phyloP scores from a whole-genome alignment of 1,284 basidiomycete species.

The Inonotus obliquus region DNA sequence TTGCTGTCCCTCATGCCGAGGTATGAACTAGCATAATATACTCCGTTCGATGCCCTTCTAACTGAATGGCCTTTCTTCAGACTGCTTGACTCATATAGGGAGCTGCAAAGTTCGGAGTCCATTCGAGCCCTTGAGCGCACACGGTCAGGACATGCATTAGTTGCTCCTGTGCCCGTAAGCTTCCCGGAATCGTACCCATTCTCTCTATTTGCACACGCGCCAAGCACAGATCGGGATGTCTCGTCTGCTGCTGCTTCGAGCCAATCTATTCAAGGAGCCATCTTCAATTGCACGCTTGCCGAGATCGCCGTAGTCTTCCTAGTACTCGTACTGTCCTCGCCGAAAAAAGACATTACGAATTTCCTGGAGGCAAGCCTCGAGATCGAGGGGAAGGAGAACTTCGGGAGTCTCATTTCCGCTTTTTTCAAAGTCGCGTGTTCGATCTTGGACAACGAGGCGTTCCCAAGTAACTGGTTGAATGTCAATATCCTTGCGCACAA shows the following conservation, averaged over 20 bases:
- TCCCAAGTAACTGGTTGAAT: slow-evolving; percentile 90
- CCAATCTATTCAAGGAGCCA: slow-evolving; percentile 37
- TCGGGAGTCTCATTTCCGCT: slow-evolving; percentile 65
- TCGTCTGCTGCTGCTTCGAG: slow-evolving; percentile 32
- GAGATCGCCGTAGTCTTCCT: slow-evolving; percentile 87
- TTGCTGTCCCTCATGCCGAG: slow-evolving; percentile 83
- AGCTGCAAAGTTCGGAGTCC: slow-evolving; percentile 69
- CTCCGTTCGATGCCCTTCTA: not conserved
- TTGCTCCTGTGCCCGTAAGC: slow-evolving; percentile 68
- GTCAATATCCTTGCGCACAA: slow-evolving; percentile 88
- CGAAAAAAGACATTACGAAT: slow-evolving; percentile 71
- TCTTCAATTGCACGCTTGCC: slow-evolving; percentile 79
- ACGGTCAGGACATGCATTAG: slow-evolving; percentile 55
- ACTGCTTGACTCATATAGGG: slow-evolving; percentile 83
- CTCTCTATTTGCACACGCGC: slow-evolving; percentile 68
- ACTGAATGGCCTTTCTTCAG: slow-evolving; percentile 34
- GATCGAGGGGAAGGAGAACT: slow-evolving; percentile 82
- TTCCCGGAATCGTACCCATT: slow-evolving; percentile 96
- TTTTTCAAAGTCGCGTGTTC: slow-evolving; percentile 83
- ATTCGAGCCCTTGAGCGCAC: slow-evolving; percentile 67
- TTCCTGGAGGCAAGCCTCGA: slow-evolving; percentile 80
- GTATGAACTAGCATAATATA: slow-evolving; percentile 36
- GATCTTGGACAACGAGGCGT: slow-evolving; percentile 85
- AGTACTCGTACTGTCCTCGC: slow-evolving; percentile 76
- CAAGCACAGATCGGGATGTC: slow-evolving; percentile 47